phyloP scores from a whole-genome alignment of 164 flowering plant genomes.

The Chloranthus sessilifolius region DNA sequence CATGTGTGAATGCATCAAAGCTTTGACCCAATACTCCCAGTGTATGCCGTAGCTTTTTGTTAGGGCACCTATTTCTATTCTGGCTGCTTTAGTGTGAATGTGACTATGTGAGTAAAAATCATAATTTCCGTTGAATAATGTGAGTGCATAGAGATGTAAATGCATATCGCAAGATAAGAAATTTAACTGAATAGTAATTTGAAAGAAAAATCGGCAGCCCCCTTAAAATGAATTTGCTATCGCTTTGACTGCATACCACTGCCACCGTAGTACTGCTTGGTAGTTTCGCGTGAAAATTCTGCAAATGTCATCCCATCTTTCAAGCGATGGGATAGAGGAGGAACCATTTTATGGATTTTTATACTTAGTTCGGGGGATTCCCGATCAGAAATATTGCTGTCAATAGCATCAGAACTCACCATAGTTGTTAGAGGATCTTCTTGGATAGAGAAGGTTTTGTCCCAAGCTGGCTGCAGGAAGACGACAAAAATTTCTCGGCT shows the following conservation, averaged over 20 bases:
- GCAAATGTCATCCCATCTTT: conserved; percentile 95
- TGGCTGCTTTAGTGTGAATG: too few relatives aligned
- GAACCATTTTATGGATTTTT: conserved; percentile 50
- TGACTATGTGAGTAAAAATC: conserved; percentile 1
- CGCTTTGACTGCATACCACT: conserved; percentile 75
- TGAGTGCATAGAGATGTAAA: background rate
- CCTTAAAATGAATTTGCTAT: conserved; percentile 7
- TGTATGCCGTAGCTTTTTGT: too few relatives aligned
- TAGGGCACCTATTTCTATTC: too few relatives aligned
- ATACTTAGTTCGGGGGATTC: conserved; percentile 13
- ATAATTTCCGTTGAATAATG: background rate
- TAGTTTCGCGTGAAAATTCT: conserved; percentile 76
- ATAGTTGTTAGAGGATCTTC: conserved; percentile 18
- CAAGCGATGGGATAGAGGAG: conserved; percentile 64
- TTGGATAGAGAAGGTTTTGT: conserved; percentile 47
- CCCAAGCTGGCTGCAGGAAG: conserved; percentile 92
- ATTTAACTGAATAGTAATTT: conserved; percentile 1
- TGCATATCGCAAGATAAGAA: conserved; percentile 7
- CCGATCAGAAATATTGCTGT: conserved; percentile 3
- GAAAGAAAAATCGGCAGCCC: background rate
- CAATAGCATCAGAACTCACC: conserved; percentile 2
- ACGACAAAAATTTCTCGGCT: conserved; percentile 91
- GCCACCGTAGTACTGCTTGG: conserved; percentile 83
- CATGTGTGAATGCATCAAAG: too few relatives aligned
- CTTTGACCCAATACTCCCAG: too few relatives aligned